Evolutionary conservation across 176 grass and related monocot species (phyloP), one percentile per base, ranked within the genome.

Genomic region (Oryza nivara): DNA sequence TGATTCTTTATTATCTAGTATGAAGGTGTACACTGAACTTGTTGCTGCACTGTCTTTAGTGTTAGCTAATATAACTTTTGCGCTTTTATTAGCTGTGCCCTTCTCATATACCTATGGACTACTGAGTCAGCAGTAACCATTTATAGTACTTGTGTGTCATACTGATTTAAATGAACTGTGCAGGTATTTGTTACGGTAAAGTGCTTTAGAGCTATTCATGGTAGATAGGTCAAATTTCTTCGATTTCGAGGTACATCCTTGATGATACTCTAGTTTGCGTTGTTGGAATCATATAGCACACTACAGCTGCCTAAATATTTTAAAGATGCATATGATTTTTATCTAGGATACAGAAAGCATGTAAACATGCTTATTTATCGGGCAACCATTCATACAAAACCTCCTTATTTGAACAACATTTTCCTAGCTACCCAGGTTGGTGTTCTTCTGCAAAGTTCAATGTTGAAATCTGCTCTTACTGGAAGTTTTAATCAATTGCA

Each of bases 161-260:
- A 77, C 73, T 87, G 84, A 88, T 81, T 74, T 72, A 83, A 74
- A 68, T 84, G 40, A 84, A 56, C 20, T 80, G 38, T 82, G 56
- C 89, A 98, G 96, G 86, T 98, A 98, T 90, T 79, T 95, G 84
- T 75, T 95, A 44, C 85, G 88, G 75, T 91, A 83, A 80, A 98
- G 96, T 81, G 96, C 96, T 73, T 88, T 98, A 88, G 96, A 98
- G 82, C 87, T 99, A 85, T 96, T 99, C 77, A 96, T 99, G 96
- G 89, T 99, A 77, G 96, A 99, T 75, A 89, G 96, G 48, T 96
- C 96, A 77, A 99, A 99, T 78, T 99, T 94, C 77, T 96, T 99
- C 86, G 91, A 96, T 87, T 99, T 99, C 4, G 89, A 91, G 93
- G 96, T 99, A 99, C 74, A 76, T 84, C 45, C 36, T 86, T 74